Evolutionary conservation across 805 yeast genomes (phyloP).

Genomic region (Ogataea nitratoaversa): DNA sequence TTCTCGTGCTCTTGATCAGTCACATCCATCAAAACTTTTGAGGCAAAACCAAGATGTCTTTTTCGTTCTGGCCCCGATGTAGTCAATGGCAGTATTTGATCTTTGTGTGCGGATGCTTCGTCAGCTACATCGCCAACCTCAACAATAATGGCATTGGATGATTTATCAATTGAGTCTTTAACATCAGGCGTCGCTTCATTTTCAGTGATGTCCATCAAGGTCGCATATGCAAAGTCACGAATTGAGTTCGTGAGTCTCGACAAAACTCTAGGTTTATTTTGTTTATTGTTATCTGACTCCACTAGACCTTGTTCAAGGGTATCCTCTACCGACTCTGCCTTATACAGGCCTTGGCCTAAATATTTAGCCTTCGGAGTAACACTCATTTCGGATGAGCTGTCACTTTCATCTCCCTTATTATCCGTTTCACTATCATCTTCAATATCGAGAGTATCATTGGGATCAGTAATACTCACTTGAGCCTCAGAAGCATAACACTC

Average conservation of each 20-base stretch:
- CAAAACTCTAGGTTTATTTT: not conserved
- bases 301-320: not conserved
- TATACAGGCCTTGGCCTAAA: no score
- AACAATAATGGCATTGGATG: no score
- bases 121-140: no score
- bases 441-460: no score
- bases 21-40: not conserved
- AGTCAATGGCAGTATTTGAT: not conserved
- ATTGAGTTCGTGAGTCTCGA: not conserved
- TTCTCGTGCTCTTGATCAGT: not conserved
- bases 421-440: no score
- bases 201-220: not conserved
- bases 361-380: no score
- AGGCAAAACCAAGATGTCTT: no score
- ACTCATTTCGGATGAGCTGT: no score
- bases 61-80: no score
- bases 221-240: not conserved
- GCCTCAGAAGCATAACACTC: no score
- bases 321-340: conserved; percentile 1
- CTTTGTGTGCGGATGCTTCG: not conserved
- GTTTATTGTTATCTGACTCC: not conserved
- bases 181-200: not conserved
- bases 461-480: no score
- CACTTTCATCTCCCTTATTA: no score
- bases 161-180: not conserved